Percentiles rank a stretch among this genome's conserved stretches.
These are phyloP conservation scores for Aureobasidium sp. DNA, from an alignment of 2,329 filamentous ascomycete genomes.

Conservation along the genomic window DNA sequence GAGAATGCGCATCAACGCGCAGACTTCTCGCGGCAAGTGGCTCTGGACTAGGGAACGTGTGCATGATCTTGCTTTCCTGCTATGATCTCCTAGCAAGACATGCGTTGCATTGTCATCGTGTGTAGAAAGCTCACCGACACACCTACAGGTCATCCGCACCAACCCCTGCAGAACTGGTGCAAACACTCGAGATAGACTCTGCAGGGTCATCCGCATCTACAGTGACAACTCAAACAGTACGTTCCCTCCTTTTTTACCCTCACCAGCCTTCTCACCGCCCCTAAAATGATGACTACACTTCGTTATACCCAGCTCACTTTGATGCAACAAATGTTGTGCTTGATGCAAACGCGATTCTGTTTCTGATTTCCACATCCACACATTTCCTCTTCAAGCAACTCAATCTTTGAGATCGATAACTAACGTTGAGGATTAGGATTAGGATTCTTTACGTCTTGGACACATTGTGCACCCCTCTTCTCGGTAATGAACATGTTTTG, in stretches of 20 bases:
- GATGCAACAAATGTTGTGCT: constrained; percentile 65
- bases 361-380: neutral
- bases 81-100: neutral
- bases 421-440: neutral
- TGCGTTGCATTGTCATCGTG: neutral
- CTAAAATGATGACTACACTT: constrained; percentile 72
- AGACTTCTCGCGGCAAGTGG: neutral
- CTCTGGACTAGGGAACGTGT: constrained; percentile 6
- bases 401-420: neutral
- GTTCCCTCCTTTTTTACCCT: constrained; percentile 12
- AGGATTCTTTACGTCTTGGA: neutral
- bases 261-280: neutral
- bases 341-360: constrained; percentile 74
- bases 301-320: constrained; percentile 99
- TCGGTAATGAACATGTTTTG: neutral
- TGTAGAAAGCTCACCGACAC: neutral
- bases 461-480: neutral
- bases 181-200: neutral
- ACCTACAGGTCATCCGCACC: neutral
- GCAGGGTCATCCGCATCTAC: neutral
- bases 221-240: neutral
- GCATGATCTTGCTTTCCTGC: constrained; percentile 4
- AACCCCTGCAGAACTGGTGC: neutral
- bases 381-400: neutral
- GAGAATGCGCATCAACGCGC: constrained; percentile 2